Base-by-base conservation (phyloP, 805 yeast genomes). In the Ascoidea tarda region DNA sequence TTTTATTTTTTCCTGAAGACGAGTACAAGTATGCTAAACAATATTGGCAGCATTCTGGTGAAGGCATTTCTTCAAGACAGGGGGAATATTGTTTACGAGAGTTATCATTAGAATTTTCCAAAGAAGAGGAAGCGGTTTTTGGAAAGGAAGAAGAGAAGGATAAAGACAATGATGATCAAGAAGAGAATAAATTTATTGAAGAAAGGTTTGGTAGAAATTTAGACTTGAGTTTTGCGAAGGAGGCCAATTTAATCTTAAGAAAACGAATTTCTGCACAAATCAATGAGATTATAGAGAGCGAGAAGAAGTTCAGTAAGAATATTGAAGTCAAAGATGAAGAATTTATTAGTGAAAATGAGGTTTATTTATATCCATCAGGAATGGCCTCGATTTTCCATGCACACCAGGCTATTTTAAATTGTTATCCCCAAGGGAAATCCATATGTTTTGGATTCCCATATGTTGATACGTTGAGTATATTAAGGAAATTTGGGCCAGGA, bases 41-140 rank as follows among this genome's bases (percentile, higher is more conserved):
- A 60, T 93, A 87, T 68, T 93, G 99, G 99, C 97, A 91, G 65
- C 96, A 90, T 62, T 73, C 96, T 0, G 99, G 99, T 32, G 97
- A 91, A 66, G 96, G 96, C n/a, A 78, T 93, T 32, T 87, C 96
- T 14, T 87, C 96, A 44, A 73, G 98, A 60, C 69, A 82, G 63
- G 97, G 89, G 1, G 96, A 90, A 66, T 93, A 87, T 61, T 80
- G 86, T 49, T 66, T 84, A 54, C 79, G 78, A 55, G 87, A 81
- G 62, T 67, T 84, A 60, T 59, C 75, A 54, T 79, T 78, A 55
- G 87, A 81, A 62, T 67, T 84, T 60, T 59, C 75, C 62, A 60
- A 65, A 56, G 64, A 65, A 59, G 51, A 58, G 55, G 33, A 50
- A 55, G 28, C 62, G 59, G 16, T 60, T 59, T 28, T 53, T 45